Evolutionary conservation across 139 green algal species (phyloP).

Genomic region (Diplosphaera chodatii): DNA sequence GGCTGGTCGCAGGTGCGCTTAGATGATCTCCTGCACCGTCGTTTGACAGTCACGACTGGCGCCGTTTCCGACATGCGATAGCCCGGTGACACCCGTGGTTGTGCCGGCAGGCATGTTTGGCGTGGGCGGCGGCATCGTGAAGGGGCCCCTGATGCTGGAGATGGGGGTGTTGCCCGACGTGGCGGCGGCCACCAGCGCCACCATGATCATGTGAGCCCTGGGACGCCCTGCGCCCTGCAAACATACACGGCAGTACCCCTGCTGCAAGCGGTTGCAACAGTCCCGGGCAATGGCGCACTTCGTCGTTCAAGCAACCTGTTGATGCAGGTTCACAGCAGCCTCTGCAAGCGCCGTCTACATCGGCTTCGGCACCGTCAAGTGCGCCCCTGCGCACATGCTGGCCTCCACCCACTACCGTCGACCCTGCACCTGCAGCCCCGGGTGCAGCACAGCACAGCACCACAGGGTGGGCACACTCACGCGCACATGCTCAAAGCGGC

Average conservation of each 20-base stretch:
- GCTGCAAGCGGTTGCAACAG: background rate
- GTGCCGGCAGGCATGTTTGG: slow-evolving; percentile 60
- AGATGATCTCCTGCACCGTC: too few species aligned
- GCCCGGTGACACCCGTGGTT: too few species aligned
- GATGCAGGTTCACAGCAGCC: slow-evolving; percentile 36
- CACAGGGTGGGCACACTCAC: too few species aligned
- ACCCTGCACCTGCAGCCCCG: background rate
- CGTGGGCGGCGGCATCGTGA: slow-evolving; percentile 65
- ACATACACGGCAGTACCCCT: background rate
- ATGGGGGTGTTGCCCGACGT: slow-evolving; percentile 54
- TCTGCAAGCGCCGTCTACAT: slow-evolving; percentile 47
- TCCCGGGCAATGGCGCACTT: too few species aligned
- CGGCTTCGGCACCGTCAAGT: slow-evolving; percentile 33
- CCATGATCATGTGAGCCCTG: slow-evolving; percentile 50
- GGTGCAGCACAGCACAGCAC: too few species aligned
- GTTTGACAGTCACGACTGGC: too few species aligned
- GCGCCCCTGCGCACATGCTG: too few species aligned
- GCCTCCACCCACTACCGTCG: background rate
- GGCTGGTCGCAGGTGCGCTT: slow-evolving; percentile 46
- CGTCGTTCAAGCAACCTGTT: background rate
- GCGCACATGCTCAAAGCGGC: too few species aligned
- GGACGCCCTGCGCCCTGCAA: too few species aligned
- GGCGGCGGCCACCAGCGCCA: slow-evolving; percentile 47
- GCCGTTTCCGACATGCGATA: too few species aligned
- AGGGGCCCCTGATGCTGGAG: slow-evolving; percentile 54